Evolutionary conservation across 768 basidiomycete species (phyloP).

Genomic region (Chalciporus sphaerocephalus): DNA sequence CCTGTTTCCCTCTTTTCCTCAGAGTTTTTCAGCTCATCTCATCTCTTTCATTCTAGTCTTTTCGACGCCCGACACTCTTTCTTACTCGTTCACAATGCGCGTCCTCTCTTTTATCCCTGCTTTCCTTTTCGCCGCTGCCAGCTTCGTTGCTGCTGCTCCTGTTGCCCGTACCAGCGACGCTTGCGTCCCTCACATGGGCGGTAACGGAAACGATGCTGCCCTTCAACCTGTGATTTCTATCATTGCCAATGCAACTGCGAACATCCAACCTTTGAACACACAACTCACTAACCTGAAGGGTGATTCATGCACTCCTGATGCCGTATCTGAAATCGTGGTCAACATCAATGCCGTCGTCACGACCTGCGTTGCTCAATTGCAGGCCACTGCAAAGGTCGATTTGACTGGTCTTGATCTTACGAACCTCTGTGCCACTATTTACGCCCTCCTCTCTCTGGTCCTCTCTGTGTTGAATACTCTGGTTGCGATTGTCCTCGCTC

Average conservation of each 20-base stretch:
- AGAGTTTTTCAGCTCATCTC: conserved; percentile 5
- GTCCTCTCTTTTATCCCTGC: conserved; percentile 17
- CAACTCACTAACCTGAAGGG: conserved; percentile 7
- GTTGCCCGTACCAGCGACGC: neutral
- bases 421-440: conserved; percentile 4
- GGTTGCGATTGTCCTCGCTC: conserved; percentile 1
- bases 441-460: conserved; percentile 1
- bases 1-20: neutral
- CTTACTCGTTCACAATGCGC: conserved; percentile 10
- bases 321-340: conserved; percentile 8
- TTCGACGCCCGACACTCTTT: conserved; percentile 12
- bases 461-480: conserved; percentile 3
- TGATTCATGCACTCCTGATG: conserved; percentile 5
- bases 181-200: conserved; percentile 3
- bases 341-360: conserved; percentile 10
- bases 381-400: conserved; percentile 6
- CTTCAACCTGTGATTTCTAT: conserved; percentile 12
- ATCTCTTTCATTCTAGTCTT: conserved; percentile 1
- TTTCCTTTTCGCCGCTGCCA: conserved; percentile 5
- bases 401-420: conserved; percentile 9
- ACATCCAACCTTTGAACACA: conserved; percentile 2
- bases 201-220: conserved; percentile 5
- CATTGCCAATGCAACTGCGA: conserved; percentile 7
- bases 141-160: conserved; percentile 9
- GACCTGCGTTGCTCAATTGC: conserved; percentile 5